A percentile compares a stretch with the other conserved stretches of the same genome.
Conservation (phyloP, 2,329 filamentous ascomycete species). For the Endoconidiophora polonica region DNA sequence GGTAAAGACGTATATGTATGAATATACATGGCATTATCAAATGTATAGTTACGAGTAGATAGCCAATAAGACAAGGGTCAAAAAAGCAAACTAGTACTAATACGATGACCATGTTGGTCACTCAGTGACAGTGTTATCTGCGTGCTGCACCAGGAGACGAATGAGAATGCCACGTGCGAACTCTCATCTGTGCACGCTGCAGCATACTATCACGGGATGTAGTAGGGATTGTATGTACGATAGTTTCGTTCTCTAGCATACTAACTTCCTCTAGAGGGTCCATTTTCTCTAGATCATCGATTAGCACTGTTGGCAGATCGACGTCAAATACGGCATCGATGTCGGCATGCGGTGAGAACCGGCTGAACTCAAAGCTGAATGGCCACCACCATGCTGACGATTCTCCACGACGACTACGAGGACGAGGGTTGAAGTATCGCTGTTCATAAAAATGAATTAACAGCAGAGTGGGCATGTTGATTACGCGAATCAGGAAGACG, state of each 20-base stretch:
- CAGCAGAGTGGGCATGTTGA: slow-evolving; percentile 48
- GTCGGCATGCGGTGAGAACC: slow-evolving; percentile 39
- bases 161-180: slow-evolving; percentile 4
- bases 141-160: neutral
- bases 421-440: slow-evolving; percentile 24
- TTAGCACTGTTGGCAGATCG: slow-evolving; percentile 31
- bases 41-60: no score
- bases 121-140: neutral
- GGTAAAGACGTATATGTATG: no score
- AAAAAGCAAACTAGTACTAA: no score
- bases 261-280: slow-evolving; percentile 21
- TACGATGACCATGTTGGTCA: no score
- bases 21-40: no score
- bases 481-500: slow-evolving; percentile 42
- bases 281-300: slow-evolving; percentile 21
- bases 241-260: slow-evolving; percentile 20
- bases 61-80: no score
- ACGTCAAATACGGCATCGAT: slow-evolving; percentile 43
- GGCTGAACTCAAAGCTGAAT: slow-evolving; percentile 29
- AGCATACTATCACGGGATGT: neutral
- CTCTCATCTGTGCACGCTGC: slow-evolving; percentile 1
- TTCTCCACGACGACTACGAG: neutral
- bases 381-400: slow-evolving; percentile 12
- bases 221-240: slow-evolving; percentile 16
- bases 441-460: slow-evolving; percentile 46